Evolutionary conservation across 352 stramenopile genomes (phyloP).

Genomic region (Globisporangium spinosum): DNA sequence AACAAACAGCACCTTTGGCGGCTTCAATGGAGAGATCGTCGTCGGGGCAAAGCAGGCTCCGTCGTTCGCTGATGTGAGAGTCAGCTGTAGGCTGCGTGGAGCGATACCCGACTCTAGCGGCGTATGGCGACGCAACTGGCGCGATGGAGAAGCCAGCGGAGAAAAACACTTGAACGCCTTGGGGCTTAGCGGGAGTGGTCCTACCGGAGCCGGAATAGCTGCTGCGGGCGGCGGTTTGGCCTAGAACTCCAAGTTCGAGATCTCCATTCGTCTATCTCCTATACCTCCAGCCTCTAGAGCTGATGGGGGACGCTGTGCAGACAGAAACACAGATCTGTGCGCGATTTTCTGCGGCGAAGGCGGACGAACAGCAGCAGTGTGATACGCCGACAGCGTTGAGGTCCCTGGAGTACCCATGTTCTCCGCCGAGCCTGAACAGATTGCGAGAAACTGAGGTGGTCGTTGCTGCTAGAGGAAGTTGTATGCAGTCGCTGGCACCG

Average conservation of each 20-base stretch:
- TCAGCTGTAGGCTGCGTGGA: neutral
- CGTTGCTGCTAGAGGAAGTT: slow-evolving; percentile 8
- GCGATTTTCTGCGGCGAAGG: slow-evolving; percentile 28
- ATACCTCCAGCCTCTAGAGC: neutral
- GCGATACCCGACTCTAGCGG: slow-evolving; percentile 4
- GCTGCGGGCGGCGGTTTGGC: neutral
- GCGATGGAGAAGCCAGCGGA: slow-evolving; percentile 5
- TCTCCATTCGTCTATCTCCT: neutral
- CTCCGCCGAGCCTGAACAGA: slow-evolving; percentile 8
- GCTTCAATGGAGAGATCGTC: slow-evolving; percentile 8
- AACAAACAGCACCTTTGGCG: neutral
- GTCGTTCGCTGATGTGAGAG: slow-evolving; percentile 2
- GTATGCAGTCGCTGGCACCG: neutral
- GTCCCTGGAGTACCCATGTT: slow-evolving; percentile 13
- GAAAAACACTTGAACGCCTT: slow-evolving; percentile 19
- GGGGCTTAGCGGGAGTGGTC: slow-evolving; percentile 7
- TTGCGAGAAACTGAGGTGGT: slow-evolving; percentile 13
- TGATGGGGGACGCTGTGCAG: slow-evolving; percentile 11
- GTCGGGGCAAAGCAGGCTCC: slow-evolving; percentile 14
- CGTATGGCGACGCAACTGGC: neutral
- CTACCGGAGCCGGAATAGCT: neutral
- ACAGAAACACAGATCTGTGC: slow-evolving; percentile 31
- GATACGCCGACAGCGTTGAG: slow-evolving; percentile 5
- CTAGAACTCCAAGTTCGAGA: neutral
- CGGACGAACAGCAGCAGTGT: slow-evolving; percentile 27